A percentile compares a stretch with the other conserved stretches of the same genome.
These are phyloP conservation scores for Pseudocercospora eumusae DNA, from an alignment of 2,329 filamentous ascomycete genomes.

Conservation along the genomic window DNA sequence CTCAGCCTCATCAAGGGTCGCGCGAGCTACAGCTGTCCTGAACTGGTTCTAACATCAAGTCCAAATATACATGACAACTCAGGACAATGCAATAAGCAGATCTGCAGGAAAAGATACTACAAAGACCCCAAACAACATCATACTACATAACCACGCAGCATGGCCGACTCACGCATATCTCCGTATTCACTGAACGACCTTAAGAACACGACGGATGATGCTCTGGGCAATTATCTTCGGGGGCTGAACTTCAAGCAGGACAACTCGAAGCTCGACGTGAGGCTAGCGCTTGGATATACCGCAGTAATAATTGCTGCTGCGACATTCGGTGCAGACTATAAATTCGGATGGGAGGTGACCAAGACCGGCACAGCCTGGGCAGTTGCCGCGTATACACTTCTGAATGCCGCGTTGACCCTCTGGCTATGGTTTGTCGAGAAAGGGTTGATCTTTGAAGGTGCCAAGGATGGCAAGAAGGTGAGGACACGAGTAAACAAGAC, in stretches of 20 bases:
- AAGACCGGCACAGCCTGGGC: slow-evolving; percentile 79
- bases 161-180: slow-evolving; percentile 41
- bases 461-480: slow-evolving; percentile 67
- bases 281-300: slow-evolving; percentile 77
- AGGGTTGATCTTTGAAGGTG: slow-evolving; percentile 78
- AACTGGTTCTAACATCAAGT: background rate
- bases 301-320: slow-evolving; percentile 78
- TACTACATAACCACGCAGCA: slow-evolving; percentile 20
- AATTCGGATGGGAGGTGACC: slow-evolving; percentile 82
- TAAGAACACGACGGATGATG: slow-evolving; percentile 95
- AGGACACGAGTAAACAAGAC: slow-evolving; percentile 27
- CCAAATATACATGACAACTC: background rate
- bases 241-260: slow-evolving; percentile 81
- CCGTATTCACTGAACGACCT: slow-evolving; percentile 65
- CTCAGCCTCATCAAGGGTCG: background rate
- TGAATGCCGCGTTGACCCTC: slow-evolving; percentile 76
- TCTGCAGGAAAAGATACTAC: background rate
- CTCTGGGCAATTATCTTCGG: slow-evolving; percentile 89
- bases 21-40: background rate
- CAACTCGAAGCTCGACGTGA: slow-evolving; percentile 77
- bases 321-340: slow-evolving; percentile 90
- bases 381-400: slow-evolving; percentile 73
- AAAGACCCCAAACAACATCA: background rate
- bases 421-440: slow-evolving; percentile 87
- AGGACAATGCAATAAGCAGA: slow-evolving; percentile 14